Base-by-base conservation (phyloP, 2,329 filamentous ascomycete genomes). In the Aspergillus neoniger region DNA sequence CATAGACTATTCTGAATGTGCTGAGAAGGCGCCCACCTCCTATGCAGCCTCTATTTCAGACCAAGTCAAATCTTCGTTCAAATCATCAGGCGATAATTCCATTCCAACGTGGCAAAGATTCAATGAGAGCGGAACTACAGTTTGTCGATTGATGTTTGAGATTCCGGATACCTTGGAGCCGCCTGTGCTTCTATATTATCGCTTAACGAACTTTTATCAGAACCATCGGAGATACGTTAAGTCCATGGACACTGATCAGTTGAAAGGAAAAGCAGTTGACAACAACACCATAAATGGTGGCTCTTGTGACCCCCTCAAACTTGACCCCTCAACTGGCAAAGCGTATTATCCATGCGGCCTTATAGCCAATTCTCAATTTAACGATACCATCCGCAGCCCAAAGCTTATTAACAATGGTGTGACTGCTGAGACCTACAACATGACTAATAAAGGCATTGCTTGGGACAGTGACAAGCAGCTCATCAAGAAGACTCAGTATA, bases 181-280 rank as follows among this genome's bases (percentile, higher is more conserved):
- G 1, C 92, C 94, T 0, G 91, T 99, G 10, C 85, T 94, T 63
- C 87, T 98, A 77, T 99, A 97, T 81, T 99, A 99, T 78, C 90
- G 90, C 68, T 87, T 99, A 64, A 94, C 92, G 60, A 96, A 98
- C 79, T 99, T 99, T 80, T 98, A 98, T 81, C 95, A 99, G 78
- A 99, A 99, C 75, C 95, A 99, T 75, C 90, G 95, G 66, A 89
- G 94, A 76, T 99, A 99, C 69, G 95, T 97, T 62, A 91, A 92
- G 73, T 96, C 91, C 1, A 90, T 96, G 70, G 90, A 93, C 72
- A 84, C 88, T 59, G 83, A 91, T 55, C 95, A 99, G 77, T 82
- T 99, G 56, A 90, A 89, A 66, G 95, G 93, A 49, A 81, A 87
- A 5, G 83, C 82, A 10, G 84, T 90, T 17, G 80, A 81, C 32